Percentiles rank a stretch among this genome's conserved stretches.
These are phyloP conservation scores for Solanum appendiculatum DNA, from an alignment of 257 asterid genomes.

Conservation along the genomic window DNA sequence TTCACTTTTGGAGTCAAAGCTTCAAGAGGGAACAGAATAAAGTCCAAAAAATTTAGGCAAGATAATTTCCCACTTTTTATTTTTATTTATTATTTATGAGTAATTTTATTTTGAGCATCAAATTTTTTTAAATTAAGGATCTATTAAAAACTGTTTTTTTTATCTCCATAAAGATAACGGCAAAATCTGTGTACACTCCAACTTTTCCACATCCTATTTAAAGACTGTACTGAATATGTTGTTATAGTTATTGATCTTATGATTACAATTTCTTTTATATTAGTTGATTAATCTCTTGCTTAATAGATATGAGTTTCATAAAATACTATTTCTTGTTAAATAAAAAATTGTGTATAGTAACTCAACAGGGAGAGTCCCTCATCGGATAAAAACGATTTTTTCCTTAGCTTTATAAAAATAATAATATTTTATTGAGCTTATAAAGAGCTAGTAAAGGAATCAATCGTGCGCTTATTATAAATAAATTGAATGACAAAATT, in stretches of 20 bases:
- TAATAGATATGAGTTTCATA: neutral
- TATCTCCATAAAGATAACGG: neutral
- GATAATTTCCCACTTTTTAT: neutral
- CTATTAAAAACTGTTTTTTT: neutral
- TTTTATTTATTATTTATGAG: too few relatives aligned
- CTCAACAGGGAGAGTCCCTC: too few relatives aligned
- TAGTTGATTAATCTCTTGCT: neutral
- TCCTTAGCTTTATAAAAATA: too few relatives aligned
- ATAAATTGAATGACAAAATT: too few relatives aligned
- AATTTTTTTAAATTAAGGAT: neutral
- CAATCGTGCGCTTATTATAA: too few relatives aligned
- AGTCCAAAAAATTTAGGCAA: neutral
- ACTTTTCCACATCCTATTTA: too few relatives aligned
- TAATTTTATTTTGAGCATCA: too few relatives aligned
- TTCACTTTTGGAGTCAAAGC: neutral
- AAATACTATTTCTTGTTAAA: neutral
- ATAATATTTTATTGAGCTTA: too few relatives aligned
- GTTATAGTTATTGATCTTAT: too few relatives aligned
- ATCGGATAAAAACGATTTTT: too few relatives aligned
- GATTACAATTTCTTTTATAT: neutral
- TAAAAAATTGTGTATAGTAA: too few relatives aligned
- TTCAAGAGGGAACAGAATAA: neutral
- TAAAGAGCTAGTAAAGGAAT: too few relatives aligned
- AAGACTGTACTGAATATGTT: neutral
- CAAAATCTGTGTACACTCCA: neutral